Conservation (phyloP, 2,329 filamentous ascomycete genomes). For the Elsinoe perseae region DNA sequence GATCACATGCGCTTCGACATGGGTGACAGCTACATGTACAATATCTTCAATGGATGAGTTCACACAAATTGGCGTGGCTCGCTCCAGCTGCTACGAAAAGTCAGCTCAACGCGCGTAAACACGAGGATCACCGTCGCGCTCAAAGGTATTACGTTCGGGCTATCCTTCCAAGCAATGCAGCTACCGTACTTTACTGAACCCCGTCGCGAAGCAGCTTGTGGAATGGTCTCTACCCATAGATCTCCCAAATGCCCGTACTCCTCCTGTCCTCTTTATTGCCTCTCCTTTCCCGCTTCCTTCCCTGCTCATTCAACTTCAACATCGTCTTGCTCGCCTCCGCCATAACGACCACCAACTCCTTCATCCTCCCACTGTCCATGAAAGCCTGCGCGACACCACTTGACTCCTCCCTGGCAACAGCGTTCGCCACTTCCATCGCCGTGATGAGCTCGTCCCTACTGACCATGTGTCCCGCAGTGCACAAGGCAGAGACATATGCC, state of each 20-base stretch:
- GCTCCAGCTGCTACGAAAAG: too few species aligned
- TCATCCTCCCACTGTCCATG: conserved; percentile 36
- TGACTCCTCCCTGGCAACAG: conserved; percentile 51
- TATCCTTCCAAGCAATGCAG: too few species aligned
- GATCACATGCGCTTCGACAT: too few species aligned
- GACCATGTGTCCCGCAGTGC: conserved; percentile 67
- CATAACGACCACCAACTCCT: conserved; percentile 49
- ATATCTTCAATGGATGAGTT: too few species aligned
- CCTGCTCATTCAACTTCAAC: conserved; percentile 42
- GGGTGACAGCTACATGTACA: too few species aligned
- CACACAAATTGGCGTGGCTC: too few species aligned
- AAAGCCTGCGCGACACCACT: conserved; percentile 32
- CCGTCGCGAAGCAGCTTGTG: too few species aligned
- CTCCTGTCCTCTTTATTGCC: conserved; percentile 30
- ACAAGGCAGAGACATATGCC: conserved; percentile 72
- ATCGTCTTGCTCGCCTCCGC: conserved; percentile 69
- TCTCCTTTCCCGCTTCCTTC: conserved; percentile 36
- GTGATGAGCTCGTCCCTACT: conserved; percentile 70
- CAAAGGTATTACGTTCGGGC: too few species aligned
- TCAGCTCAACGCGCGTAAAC: too few species aligned
- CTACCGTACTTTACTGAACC: too few species aligned
- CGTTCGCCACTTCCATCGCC: conserved; percentile 75
- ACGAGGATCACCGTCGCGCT: too few species aligned
- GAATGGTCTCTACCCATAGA: conserved; percentile 16
- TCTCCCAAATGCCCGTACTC: conserved; percentile 37